phyloP scores from a whole-genome alignment of 805 yeast genomes.

The Yamadazyma tumulicola region DNA sequence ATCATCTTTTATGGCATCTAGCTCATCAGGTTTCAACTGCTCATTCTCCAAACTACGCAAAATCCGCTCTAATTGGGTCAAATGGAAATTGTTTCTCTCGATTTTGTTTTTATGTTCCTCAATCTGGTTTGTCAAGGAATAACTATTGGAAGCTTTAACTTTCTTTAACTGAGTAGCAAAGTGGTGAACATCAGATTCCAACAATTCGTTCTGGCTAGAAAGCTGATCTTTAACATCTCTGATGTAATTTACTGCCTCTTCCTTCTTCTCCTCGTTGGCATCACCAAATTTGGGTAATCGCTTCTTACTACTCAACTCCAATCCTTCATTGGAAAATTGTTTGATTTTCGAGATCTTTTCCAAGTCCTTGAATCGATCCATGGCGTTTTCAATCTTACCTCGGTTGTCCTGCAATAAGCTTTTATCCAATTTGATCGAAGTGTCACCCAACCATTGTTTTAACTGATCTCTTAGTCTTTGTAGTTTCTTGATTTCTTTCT shows the following conservation, averaged over 20 bases:
- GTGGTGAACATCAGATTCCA: slow-evolving; percentile 62
- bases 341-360: slow-evolving; percentile 92
- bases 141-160: slow-evolving; percentile 50
- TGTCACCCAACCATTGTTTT: slow-evolving; percentile 89
- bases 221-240: slow-evolving; percentile 73
- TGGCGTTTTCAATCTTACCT: slow-evolving; percentile 74
- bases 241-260: slow-evolving; percentile 67
- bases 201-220: slow-evolving; percentile 72
- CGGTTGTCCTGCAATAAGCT: slow-evolving; percentile 53
- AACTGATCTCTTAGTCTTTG: slow-evolving; percentile 94
- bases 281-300: slow-evolving; percentile 42
- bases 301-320: slow-evolving; percentile 55
- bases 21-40: slow-evolving; percentile 70
- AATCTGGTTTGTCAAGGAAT: slow-evolving; percentile 46
- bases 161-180: slow-evolving; percentile 35
- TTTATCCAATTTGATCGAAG: slow-evolving; percentile 76
- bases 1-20: slow-evolving; percentile 80
- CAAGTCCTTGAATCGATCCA: slow-evolving; percentile 94
- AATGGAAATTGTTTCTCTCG: slow-evolving; percentile 78
- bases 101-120: slow-evolving; percentile 59
- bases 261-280: slow-evolving; percentile 77
- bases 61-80: slow-evolving; percentile 71
- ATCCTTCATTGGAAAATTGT: slow-evolving; percentile 90
- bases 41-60: slow-evolving; percentile 77
- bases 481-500: slow-evolving; percentile 90